These are phyloP conservation scores for Moelleriella libera DNA, from an alignment of 2,329 filamentous ascomycete species.

Conservation along the genomic window DNA sequence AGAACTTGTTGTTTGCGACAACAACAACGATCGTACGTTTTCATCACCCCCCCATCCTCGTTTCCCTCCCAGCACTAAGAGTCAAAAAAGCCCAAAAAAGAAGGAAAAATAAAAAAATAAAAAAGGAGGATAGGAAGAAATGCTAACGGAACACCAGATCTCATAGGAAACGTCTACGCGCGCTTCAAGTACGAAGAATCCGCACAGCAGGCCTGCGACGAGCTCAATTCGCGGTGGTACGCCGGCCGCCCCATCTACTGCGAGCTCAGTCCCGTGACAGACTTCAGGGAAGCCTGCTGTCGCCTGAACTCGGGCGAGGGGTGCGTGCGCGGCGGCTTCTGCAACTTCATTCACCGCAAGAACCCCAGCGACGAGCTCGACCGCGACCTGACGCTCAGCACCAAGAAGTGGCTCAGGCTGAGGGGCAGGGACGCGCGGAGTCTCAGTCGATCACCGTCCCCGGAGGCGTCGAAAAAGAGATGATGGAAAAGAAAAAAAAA, in stretches of 20 bases:
- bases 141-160: constrained; percentile 38
- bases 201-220: constrained; percentile 85
- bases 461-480: constrained; percentile 53
- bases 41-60: background rate
- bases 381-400: constrained; percentile 69
- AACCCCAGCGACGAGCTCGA: constrained; percentile 85
- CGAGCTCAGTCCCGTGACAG: constrained; percentile 90
- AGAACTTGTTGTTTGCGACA: constrained; percentile 96
- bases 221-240: constrained; percentile 91
- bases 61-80: background rate
- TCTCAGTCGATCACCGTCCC: constrained; percentile 68
- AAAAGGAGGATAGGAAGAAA: background rate
- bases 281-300: constrained; percentile 96
- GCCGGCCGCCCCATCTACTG: constrained; percentile 95
- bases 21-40: constrained; percentile 86
- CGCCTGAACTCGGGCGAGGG: constrained; percentile 88
- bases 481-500: background rate
- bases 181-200: constrained; percentile 99
- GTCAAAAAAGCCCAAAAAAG: no score
- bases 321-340: constrained; percentile 91
- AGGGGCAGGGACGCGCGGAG: constrained; percentile 76
- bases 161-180: constrained; percentile 98
- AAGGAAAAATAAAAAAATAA: background rate
- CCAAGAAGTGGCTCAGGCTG: constrained; percentile 91
- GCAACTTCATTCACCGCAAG: constrained; percentile 98